Percentiles rank a stretch among this genome's conserved stretches.
Conservation (phyloP, 805 yeast species). For the Spathaspora gorwiae region DNA sequence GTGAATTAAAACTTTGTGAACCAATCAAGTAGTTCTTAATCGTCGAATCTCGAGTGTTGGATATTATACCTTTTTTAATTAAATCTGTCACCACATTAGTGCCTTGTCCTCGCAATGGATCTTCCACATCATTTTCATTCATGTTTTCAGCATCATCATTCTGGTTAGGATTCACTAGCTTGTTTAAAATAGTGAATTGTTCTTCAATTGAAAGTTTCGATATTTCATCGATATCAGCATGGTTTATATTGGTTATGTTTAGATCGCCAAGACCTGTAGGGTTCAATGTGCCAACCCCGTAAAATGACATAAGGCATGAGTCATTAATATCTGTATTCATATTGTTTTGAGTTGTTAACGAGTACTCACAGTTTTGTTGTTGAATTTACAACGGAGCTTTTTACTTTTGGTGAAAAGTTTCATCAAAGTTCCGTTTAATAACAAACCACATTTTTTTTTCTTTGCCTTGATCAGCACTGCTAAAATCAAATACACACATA, state of each 20-base stretch:
- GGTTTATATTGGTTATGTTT: not conserved
- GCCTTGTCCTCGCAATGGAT: conserved; percentile 30
- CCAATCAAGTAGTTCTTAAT: conserved; percentile 30
- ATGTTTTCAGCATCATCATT: conserved; percentile 4
- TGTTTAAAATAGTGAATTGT: conserved; percentile 26
- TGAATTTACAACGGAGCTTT: too few relatives aligned
- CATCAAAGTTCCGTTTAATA: too few relatives aligned
- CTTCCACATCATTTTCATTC: conserved; percentile 23
- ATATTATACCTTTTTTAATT: conserved; percentile 18
- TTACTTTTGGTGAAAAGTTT: too few relatives aligned
- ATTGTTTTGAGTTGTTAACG: not conserved
- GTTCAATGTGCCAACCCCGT: conserved; percentile 21
- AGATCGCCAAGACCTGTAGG: conserved; percentile 17
- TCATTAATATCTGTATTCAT: not conserved
- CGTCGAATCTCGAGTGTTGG: conserved; percentile 25
- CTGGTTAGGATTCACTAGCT: conserved; percentile 15
- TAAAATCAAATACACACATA: too few relatives aligned
- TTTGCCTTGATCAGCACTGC: too few relatives aligned
- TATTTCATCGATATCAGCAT: conserved; percentile 14
- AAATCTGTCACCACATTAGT: conserved; percentile 25
- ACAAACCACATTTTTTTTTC: too few relatives aligned
- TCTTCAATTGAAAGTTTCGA: conserved; percentile 19
- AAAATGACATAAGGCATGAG: conserved; percentile 12
- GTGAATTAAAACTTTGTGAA: conserved; percentile 32
- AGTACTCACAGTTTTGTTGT: too few relatives aligned